Conservation (phyloP, 495 filamentous ascomycete genomes). For the Ramalina peruviana region DNA sequence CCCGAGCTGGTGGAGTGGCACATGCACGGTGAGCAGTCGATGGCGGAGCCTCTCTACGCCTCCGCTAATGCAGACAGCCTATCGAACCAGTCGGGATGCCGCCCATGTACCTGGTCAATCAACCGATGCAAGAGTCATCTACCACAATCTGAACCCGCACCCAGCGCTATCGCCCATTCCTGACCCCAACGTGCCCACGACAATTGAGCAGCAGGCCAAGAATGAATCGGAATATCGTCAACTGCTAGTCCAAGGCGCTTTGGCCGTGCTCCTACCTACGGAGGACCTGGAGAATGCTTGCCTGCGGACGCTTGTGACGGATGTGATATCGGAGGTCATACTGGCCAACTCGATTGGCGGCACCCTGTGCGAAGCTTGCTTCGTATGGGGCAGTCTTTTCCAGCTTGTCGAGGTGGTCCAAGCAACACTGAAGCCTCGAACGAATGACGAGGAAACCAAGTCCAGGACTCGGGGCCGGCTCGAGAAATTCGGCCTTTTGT, state of each 20-base stretch:
- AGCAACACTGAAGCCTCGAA: constrained; percentile 14
- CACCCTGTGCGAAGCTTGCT: constrained; percentile 68
- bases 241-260: constrained; percentile 58
- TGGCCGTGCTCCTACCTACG: constrained; percentile 75
- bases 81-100: constrained; percentile 37
- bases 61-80: constrained; percentile 29
- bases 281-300: constrained; percentile 84
- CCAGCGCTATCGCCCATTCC: constrained; percentile 68
- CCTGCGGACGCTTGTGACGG: constrained; percentile 63
- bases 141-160: constrained; percentile 71
- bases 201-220: constrained; percentile 44
- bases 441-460: constrained; percentile 14
- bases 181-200: constrained; percentile 33
- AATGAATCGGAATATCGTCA: constrained; percentile 75
- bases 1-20: constrained; percentile 71
- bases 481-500: constrained; percentile 35
- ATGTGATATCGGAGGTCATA: constrained; percentile 76
- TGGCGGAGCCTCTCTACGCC: background rate
- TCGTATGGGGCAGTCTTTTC: constrained; percentile 68
- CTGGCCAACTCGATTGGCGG: constrained; percentile 64
- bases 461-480: constrained; percentile 24
- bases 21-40: constrained; percentile 48
- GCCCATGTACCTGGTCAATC: constrained; percentile 39
- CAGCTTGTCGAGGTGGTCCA: constrained; percentile 38
- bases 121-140: constrained; percentile 51